Percentiles rank a stretch among this genome's conserved stretches.
Evolutionary conservation across 176 grass and related monocot genomes (phyloP).

Genomic region (Bolboschoenus planiculmis): DNA sequence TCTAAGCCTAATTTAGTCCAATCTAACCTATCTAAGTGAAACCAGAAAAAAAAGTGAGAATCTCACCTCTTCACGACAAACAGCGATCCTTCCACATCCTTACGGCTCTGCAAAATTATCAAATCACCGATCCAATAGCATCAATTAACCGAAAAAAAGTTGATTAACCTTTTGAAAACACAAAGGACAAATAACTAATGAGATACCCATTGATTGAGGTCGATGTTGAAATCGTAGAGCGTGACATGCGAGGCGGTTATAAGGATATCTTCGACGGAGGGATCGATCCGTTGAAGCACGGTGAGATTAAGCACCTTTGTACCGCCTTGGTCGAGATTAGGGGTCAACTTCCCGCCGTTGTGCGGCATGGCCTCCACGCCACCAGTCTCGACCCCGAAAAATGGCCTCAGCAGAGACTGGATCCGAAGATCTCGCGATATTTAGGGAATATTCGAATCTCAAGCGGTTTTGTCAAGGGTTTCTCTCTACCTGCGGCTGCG

Average conservation of each 20-base stretch:
- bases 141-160: not conserved
- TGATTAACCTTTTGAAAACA: not conserved
- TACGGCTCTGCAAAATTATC: constrained; percentile 54
- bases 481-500: constrained; percentile 3
- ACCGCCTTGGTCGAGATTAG: constrained; percentile 71
- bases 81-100: constrained; percentile 85
- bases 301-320: constrained; percentile 85
- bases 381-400: not conserved
- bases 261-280: constrained; percentile 88
- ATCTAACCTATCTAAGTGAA: constrained; percentile 19
- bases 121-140: constrained; percentile 2
- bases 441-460: not conserved
- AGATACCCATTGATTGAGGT: constrained; percentile 87
- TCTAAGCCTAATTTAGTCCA: constrained; percentile 13
- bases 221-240: constrained; percentile 91
- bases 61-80: constrained; percentile 87
- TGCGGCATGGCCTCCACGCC: constrained; percentile 30
- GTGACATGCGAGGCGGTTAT: constrained; percentile 86
- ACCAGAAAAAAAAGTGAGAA: not conserved
- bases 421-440: not conserved
- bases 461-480: not conserved
- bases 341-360: constrained; percentile 64
- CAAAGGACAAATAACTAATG: not conserved
- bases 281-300: constrained; percentile 84
- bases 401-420: constrained; percentile 18